These are phyloP conservation scores for Fusarium sp. DNA, from an alignment of 2,329 filamentous ascomycete species.

Conservation along the genomic window DNA sequence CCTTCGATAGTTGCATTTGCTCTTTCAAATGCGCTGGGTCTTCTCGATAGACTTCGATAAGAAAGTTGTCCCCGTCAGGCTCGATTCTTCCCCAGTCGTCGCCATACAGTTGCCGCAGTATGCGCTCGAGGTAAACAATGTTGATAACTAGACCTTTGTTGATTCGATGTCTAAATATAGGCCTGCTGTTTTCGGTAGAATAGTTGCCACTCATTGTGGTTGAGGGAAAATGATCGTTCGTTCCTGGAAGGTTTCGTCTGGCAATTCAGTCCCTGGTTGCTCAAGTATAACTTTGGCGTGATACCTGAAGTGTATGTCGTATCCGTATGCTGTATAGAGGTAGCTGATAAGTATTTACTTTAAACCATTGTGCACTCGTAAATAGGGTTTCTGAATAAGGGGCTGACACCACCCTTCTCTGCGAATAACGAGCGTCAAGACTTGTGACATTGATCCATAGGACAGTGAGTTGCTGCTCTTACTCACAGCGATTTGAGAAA, in stretches of 20 bases:
- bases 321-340: no score
- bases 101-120: background rate
- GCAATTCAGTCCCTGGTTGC: no score
- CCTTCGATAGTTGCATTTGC: background rate
- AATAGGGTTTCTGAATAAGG: no score
- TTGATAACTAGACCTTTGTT: background rate
- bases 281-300: no score
- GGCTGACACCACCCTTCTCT: no score
- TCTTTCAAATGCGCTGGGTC: background rate
- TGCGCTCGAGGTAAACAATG: background rate
- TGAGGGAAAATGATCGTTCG: background rate
- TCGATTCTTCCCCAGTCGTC: background rate
- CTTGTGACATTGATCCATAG: no score
- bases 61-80: background rate
- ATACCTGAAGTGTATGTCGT: no score
- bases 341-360: no score
- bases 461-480: no score
- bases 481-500: no score
- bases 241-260: background rate
- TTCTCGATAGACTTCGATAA: background rate
- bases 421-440: no score
- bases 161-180: background rate
- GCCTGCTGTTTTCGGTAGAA: background rate
- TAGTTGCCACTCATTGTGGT: background rate
- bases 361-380: no score